Evolutionary conservation across 2,329 filamentous ascomycete species (phyloP), one percentile per base, ranked within the genome.

Genomic region (Colletotrichum euphorbiae): DNA sequence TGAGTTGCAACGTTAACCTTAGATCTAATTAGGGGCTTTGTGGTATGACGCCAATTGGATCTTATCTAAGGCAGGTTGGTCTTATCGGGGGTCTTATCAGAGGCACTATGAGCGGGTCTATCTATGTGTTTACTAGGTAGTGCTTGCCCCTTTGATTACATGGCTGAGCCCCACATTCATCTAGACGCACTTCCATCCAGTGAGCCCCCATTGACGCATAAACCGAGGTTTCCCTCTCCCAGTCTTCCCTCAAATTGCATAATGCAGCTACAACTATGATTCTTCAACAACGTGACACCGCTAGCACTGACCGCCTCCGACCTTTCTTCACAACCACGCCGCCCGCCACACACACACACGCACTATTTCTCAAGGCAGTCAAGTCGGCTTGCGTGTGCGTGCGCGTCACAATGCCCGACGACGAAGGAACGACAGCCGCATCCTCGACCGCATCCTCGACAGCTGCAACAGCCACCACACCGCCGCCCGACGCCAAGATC

Each of bases 401-500:
- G 46, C 62, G 48, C 62, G 31, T 46, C 33, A 64, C 65, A 36
- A 54, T 65, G 61, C 38, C 46, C 52, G n/a, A 38, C 45, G 33
- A 58, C 31, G 38, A 43, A 58, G 61, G 15, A 43, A 43, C 46
- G 31, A 33, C 45, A 50, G 38, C 38, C 31, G 51, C 17, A 52
- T 52, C 48, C 21, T 50, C 46, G 19, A 40, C 56, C 28, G 31
- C 60, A 42, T 7, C 36, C 33, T 17, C 62, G 38, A 36, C 64
- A 33, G 38, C 55, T 15, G 15, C 45, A 24, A 21, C 50, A 19
- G 38, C 60, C 28, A 31, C 51, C 56, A 69, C 65, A 71, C 62
- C 46, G 40, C 63, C 70, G n/a, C 69, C 78, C n/a, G 79, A 82
- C 60, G 74, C 76, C 11, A 71, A 74, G 11, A 79, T 82, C 67